These are phyloP conservation scores for Euphorbia peplus DNA, from an alignment of 345 rosid genomes.

Conservation along the genomic window DNA sequence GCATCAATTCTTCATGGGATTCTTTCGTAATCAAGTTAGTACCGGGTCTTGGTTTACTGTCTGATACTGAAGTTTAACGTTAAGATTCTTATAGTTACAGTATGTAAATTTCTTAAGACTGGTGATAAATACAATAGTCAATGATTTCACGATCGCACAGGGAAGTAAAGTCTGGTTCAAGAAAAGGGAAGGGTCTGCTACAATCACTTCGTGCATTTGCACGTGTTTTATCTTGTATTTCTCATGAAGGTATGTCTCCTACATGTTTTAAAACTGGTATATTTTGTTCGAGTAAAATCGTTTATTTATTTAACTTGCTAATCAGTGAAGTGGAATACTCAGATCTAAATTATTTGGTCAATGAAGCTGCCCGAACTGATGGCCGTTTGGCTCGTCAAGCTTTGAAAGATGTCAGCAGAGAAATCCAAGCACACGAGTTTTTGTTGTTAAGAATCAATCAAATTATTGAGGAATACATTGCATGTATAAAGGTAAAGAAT, in stretches of 20 bases:
- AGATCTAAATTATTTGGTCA: conserved; percentile 57
- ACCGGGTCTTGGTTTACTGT: conserved; percentile 15
- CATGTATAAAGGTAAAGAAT: conserved; percentile 51
- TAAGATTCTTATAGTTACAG: not conserved
- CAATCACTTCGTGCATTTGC: conserved; percentile 83
- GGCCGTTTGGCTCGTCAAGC: conserved; percentile 79
- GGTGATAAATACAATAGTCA: not conserved
- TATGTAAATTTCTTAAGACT: not conserved
- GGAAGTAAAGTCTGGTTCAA: conserved; percentile 65
- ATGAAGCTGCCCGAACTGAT: conserved; percentile 69
- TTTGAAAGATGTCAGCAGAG: conserved; percentile 42
- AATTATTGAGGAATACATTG: conserved; percentile 36
- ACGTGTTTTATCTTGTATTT: conserved; percentile 58
- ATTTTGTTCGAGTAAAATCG: not conserved
- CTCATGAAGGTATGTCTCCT: conserved; percentile 46
- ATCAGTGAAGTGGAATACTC: conserved; percentile 16
- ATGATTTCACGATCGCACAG: conserved; percentile 34
- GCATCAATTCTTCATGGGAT: conserved; percentile 36
- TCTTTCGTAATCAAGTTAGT: conserved; percentile 70
- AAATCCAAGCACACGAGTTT: conserved; percentile 60
- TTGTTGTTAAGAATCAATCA: conserved; percentile 43
- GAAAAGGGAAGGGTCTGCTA: conserved; percentile 82
- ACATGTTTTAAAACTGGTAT: conserved; percentile 5
- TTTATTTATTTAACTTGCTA: not conserved
- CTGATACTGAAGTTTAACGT: not conserved